These are phyloP conservation scores for Decorospora gaudefroyi DNA, from an alignment of 2,329 filamentous ascomycete species.

Conservation along the genomic window DNA sequence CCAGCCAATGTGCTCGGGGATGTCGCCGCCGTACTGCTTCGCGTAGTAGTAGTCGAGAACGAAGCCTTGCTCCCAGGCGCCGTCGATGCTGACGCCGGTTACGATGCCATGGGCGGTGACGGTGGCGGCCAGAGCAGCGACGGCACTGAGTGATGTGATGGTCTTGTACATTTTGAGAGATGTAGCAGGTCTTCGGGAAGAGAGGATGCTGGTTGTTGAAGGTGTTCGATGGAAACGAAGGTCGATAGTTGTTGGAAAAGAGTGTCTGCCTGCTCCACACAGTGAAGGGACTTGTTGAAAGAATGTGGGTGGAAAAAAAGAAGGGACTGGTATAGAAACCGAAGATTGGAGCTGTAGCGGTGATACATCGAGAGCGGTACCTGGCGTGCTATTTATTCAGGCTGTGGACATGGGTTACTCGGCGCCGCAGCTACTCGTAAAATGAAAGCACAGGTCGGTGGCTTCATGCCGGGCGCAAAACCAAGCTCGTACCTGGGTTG, in stretches of 20 bases:
- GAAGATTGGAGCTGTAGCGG: conserved; percentile 35
- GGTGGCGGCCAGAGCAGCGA: conserved; percentile 46
- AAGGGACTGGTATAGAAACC: conserved; percentile 35
- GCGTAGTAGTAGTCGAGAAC: conserved; percentile 50
- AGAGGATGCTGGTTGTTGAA: conserved; percentile 13
- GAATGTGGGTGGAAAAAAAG: conserved; percentile 34
- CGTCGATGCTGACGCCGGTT: conserved; percentile 53
- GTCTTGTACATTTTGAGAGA: conserved; percentile 37
- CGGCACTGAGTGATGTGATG: conserved; percentile 31
- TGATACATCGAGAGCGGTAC: conserved; percentile 17
- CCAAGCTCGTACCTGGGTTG: conserved; percentile 13
- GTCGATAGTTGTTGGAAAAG: conserved; percentile 30
- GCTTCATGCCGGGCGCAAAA: conserved; percentile 25
- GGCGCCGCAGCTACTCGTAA: conserved; percentile 5
- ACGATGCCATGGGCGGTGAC: conserved; percentile 56
- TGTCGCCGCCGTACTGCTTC: conserved; percentile 30
- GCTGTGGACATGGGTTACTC: conserved; percentile 1
- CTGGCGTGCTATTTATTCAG: conserved; percentile 31
- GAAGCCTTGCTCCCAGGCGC: conserved; percentile 53
- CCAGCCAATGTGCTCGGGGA: conserved; percentile 53
- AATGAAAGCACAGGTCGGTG: conserved; percentile 14
- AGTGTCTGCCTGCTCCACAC: conserved; percentile 43
- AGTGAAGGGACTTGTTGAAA: conserved; percentile 38
- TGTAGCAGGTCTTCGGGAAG: conserved; percentile 11
- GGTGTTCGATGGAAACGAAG: conserved; percentile 30